Base-by-base conservation (phyloP, 371 early-diverging fungal species). In the Saksenaea oblongispora region DNA sequence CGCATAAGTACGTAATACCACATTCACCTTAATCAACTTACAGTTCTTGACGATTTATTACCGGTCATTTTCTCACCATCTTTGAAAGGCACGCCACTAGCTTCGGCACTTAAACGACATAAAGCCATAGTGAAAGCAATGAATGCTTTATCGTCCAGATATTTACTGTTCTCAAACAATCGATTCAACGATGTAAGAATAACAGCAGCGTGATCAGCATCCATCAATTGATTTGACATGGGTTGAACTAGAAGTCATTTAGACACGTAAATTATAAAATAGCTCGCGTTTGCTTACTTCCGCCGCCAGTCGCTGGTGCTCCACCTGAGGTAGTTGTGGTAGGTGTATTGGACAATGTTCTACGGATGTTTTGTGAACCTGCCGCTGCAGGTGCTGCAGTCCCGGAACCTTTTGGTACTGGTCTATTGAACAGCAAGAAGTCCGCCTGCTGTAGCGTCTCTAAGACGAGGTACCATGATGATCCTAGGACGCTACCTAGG, bases 361-460 rank as follows among this genome's bases (percentile, higher is more conserved):
- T 63, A 18, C 80, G 67, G 13, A 76, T 24, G n/a, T 51, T 37
- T 28, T 60, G 58, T 15, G 41, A 64, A 37, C 56, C 54, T 0
- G 56, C 36, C 24, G 61, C 11, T 15, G 42, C 37, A 28, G 61
- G 44, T 22, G 37, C 28, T 11, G 61, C 27, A 51, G 34, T 51
- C 58, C 27, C 55, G 9, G 44, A 54, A 10, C 75, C 74, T 61
- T 79, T 82, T 5, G 79, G 82, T n/a, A 59, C 64, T 14, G 78
- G 82, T 58, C 82, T 66, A 61, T 77, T 77, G 54, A 79, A 75
- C 27, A 82, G 58, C 31, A 82, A 56, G 41, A 79, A 74, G 57
- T 96, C 94, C 0, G 93, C 92, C 18, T 91, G 87, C 66, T 96
- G 96, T 63, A 97, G 76, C 0, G 96, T 93, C 64, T 94, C 95